Evolutionary conservation across 108 stramenopile species (phyloP).

Genomic region (Nitzschia palea): DNA sequence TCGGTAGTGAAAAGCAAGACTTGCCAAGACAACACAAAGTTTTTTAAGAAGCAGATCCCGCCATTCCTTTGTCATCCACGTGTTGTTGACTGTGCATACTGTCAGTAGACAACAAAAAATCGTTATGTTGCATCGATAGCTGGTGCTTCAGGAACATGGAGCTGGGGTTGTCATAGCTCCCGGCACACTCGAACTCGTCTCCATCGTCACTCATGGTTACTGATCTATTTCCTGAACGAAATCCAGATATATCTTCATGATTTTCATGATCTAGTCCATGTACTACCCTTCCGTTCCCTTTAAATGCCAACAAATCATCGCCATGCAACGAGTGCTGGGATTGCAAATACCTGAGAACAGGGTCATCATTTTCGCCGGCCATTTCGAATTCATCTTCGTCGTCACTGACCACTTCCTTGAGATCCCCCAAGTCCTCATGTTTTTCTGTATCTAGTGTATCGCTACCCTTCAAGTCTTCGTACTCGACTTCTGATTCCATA

Average conservation of each 20-base stretch:
- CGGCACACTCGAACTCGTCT: background rate
- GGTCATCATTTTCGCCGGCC: slow-evolving; percentile 2
- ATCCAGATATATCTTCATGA: background rate
- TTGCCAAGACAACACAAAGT: no score
- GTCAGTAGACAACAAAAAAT: no score
- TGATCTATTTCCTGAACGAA: background rate
- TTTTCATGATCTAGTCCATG: background rate
- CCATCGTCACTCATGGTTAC: background rate
- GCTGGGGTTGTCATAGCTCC: background rate
- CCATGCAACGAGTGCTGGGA: background rate
- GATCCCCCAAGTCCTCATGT: slow-evolving; percentile 13
- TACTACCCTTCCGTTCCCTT: background rate
- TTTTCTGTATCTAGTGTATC: slow-evolving; percentile 2
- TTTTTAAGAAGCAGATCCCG: no score
- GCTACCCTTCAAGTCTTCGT: slow-evolving; percentile 1
- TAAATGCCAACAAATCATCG: background rate
- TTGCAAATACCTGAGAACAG: background rate
- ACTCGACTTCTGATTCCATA: slow-evolving; percentile 1
- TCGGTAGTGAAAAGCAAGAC: no score
- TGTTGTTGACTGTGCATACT: no score
- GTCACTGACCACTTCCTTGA: background rate
- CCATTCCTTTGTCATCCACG: no score
- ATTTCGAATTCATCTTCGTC: slow-evolving; percentile 14
- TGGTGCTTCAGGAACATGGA: background rate
- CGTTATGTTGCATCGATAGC: background rate